Evolutionary conservation across 768 basidiomycete genomes (phyloP).

Genomic region (Obba rivulosa): DNA sequence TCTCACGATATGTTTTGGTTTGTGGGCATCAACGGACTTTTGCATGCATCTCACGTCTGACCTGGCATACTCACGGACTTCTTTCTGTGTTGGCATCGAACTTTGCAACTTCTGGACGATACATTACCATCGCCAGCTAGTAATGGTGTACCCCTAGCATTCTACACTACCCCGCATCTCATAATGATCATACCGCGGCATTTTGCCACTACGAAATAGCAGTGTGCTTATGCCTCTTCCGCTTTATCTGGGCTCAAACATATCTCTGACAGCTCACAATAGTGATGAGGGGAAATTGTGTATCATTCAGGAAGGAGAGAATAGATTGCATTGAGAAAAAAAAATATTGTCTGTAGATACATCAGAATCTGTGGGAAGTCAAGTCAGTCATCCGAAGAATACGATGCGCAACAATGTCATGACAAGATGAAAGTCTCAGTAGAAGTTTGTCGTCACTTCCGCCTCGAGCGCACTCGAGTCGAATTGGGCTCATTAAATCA

Average conservation of each 20-base stretch:
- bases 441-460: conserved; percentile 21
- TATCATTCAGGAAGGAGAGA: too few species aligned
- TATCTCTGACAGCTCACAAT: too few species aligned
- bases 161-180: too few species aligned
- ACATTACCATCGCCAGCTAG: background rate
- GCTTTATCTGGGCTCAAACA: too few species aligned
- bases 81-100: conserved; percentile 1
- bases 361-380: background rate
- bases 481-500: conserved; percentile 29
- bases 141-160: too few species aligned
- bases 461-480: conserved; percentile 12
- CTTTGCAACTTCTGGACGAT: conserved; percentile 5
- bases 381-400: background rate
- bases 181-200: background rate
- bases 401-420: background rate
- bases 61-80: background rate
- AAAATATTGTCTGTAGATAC: too few species aligned
- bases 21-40: background rate
- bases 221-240: too few species aligned
- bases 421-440: conserved; percentile 16
- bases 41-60: background rate
- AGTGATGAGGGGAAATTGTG: too few species aligned
- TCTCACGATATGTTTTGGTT: too few species aligned
- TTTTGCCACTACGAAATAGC: too few species aligned
- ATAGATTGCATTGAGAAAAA: too few species aligned